A percentile compares a stretch with the other conserved stretches of the same genome.
phyloP scores from a whole-genome alignment of 495 filamentous ascomycete genomes.

The Astrothelium macrocarpum region DNA sequence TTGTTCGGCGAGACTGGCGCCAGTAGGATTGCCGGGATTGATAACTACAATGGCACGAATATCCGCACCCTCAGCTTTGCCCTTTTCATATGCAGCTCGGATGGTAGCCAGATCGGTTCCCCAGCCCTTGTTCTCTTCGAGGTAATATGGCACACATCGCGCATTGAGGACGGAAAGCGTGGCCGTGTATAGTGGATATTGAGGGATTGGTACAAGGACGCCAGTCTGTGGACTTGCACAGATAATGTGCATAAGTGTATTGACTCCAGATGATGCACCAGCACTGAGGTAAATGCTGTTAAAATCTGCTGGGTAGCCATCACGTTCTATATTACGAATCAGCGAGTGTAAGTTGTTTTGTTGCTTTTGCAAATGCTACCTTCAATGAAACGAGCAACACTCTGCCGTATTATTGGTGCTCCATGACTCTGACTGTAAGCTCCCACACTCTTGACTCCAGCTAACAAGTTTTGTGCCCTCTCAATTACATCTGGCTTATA shows the following conservation, averaged over 20 bases:
- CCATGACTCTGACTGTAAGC: conserved; percentile 95
- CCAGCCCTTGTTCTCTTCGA: conserved; percentile 80
- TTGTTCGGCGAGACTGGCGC: conserved; percentile 64
- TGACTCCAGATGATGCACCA: conserved; percentile 89
- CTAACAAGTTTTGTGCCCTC: conserved; percentile 67
- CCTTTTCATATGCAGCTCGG: conserved; percentile 55
- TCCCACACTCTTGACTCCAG: conserved; percentile 79
- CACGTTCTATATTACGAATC: conserved; percentile 46
- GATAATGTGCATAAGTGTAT: conserved; percentile 82
- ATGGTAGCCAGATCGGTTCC: conserved; percentile 76
- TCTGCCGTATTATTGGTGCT: conserved; percentile 71
- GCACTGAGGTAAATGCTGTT: conserved; percentile 75
- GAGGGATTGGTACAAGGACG: conserved; percentile 88
- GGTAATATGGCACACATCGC: conserved; percentile 79
- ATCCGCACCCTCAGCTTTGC: conserved; percentile 65
- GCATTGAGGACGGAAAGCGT: conserved; percentile 81
- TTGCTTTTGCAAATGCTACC: conserved; percentile 35
- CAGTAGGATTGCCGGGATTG: conserved; percentile 97
- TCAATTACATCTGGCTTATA: conserved; percentile 85
- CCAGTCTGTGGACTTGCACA: conserved; percentile 70
- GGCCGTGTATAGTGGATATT: conserved; percentile 96
- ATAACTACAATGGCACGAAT: conserved; percentile 90
- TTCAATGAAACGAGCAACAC: conserved; percentile 86
- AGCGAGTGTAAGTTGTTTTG: neutral
- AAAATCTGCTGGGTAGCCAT: conserved; percentile 73